These are phyloP conservation scores for Aspergillus leporis DNA, from an alignment of 495 filamentous ascomycete species.

Conservation along the genomic window DNA sequence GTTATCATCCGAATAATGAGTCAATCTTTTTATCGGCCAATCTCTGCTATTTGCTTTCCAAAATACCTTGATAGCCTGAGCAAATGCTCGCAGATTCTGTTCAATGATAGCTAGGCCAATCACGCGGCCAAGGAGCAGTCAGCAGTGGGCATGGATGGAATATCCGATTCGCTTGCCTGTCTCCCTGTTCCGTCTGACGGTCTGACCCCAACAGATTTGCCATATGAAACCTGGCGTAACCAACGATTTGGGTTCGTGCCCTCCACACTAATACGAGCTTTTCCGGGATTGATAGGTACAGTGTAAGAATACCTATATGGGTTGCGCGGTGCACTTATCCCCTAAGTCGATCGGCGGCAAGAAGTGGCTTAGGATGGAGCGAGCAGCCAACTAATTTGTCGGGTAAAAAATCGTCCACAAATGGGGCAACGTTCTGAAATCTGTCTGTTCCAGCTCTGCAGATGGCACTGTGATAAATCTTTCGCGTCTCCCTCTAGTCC, in stretches of 20 bases:
- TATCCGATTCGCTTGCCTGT: neutral
- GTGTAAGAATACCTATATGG: neutral
- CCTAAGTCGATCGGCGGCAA: neutral
- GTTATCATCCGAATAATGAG: neutral
- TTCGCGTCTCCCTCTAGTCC: too few relatives aligned
- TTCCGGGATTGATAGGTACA: neutral
- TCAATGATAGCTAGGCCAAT: slow-evolving; percentile 2
- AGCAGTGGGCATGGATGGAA: slow-evolving; percentile 12
- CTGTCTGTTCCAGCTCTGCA: neutral
- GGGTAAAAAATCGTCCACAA: slow-evolving; percentile 3
- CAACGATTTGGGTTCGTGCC: neutral
- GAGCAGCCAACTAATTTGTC: neutral
- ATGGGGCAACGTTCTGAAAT: slow-evolving; percentile 2
- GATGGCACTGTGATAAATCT: neutral
- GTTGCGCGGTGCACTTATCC: neutral
- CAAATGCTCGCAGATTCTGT: slow-evolving; percentile 6
- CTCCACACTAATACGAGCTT: neutral
- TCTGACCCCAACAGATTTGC: slow-evolving; percentile 2
- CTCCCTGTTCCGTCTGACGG: neutral
- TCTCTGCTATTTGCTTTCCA: slow-evolving; percentile 5
- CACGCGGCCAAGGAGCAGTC: slow-evolving; percentile 11
- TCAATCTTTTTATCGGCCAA: neutral
- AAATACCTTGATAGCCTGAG: neutral
- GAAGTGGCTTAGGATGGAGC: slow-evolving; percentile 3
- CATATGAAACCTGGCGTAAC: slow-evolving; percentile 6